Evolutionary conservation across 164 flowering plant genomes (phyloP).

Genomic region (Liquidambar formosana): DNA sequence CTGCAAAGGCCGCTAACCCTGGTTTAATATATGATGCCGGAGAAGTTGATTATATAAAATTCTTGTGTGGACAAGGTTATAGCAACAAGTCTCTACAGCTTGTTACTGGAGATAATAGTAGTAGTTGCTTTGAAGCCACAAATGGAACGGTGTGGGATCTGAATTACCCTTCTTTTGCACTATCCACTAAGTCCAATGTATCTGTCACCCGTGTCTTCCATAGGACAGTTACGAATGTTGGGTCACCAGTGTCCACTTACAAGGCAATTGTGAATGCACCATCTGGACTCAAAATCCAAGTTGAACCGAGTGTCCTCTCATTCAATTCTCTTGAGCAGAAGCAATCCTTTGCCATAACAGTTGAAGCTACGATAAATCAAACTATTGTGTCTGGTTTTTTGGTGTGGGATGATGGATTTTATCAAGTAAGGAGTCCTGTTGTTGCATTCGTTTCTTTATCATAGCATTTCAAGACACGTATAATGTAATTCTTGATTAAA

Average conservation of each 20-base stretch:
- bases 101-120: constrained; percentile 40
- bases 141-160: constrained; percentile 46
- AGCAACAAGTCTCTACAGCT: constrained; percentile 19
- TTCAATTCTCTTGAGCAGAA: constrained; percentile 42
- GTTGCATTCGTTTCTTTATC: constrained; percentile 27
- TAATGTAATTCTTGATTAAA: neutral
- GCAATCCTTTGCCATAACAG: constrained; percentile 40
- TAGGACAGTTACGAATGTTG: constrained; percentile 72
- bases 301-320: constrained; percentile 32
- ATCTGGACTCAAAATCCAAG: constrained; percentile 32
- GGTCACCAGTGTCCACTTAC: constrained; percentile 43
- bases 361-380: constrained; percentile 18
- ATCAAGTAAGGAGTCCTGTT: constrained; percentile 65
- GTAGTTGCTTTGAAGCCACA: constrained; percentile 31
- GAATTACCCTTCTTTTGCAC: constrained; percentile 60
- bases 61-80: constrained; percentile 58
- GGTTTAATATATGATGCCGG: constrained; percentile 61
- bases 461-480: too few species aligned
- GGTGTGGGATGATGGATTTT: constrained; percentile 57
- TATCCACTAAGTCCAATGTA: neutral
- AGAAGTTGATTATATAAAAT: constrained; percentile 42
- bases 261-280: constrained; percentile 27
- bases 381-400: constrained; percentile 35
- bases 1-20: constrained; percentile 42
- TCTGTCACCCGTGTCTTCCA: constrained; percentile 27